Conservation (phyloP, 192 early-diverging fungal species). For the Entophlyctis luteolus region DNA sequence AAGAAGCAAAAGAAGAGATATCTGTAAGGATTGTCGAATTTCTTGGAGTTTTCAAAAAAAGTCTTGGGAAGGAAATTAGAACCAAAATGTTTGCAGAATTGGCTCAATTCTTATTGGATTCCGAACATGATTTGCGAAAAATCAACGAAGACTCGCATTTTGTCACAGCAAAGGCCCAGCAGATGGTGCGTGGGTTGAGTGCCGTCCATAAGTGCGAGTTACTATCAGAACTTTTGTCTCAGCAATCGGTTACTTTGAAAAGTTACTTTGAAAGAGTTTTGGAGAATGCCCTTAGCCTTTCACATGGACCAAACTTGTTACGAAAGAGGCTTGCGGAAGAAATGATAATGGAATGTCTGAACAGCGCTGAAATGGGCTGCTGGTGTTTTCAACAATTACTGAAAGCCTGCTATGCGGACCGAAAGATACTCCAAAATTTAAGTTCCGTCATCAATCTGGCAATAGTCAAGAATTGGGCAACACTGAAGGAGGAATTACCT, state of each 20-base stretch:
- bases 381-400: background rate
- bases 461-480: background rate
- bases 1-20: conserved; percentile 30
- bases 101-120: background rate
- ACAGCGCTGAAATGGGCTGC: background rate
- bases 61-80: background rate
- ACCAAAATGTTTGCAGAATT: conserved; percentile 2
- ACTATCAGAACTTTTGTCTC: background rate
- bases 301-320: background rate
- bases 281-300: background rate
- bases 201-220: conserved; percentile 16
- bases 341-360: background rate
- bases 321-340: conserved; percentile 3
- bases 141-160: background rate
- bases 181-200: conserved; percentile 20
- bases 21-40: conserved; percentile 14
- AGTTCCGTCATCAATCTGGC: background rate
- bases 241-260: background rate
- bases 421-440: background rate
- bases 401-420: background rate
- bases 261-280: background rate
- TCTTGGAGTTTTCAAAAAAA: conserved; percentile 2
- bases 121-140: conserved; percentile 8
- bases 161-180: background rate
- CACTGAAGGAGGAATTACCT: background rate